These are phyloP conservation scores for Clitopilus passeckerianus DNA, from an alignment of 768 basidiomycete genomes.

Conservation along the genomic window DNA sequence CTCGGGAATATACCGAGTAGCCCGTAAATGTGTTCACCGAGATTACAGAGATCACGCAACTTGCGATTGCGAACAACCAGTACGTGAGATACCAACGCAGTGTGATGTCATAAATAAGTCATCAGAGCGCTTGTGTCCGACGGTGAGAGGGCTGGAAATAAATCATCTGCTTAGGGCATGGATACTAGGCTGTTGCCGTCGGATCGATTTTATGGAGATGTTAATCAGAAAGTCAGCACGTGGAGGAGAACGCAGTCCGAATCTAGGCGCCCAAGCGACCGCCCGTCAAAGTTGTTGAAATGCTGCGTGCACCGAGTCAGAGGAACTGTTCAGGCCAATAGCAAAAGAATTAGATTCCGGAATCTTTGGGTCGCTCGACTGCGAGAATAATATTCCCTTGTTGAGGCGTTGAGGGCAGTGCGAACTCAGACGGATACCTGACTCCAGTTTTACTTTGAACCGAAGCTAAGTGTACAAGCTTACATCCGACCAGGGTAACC, in stretches of 20 bases:
- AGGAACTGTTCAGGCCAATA: neutral
- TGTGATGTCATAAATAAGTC: neutral
- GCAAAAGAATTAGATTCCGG: neutral
- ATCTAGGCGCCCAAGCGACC: neutral
- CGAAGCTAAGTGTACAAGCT: no score
- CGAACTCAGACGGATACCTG: neutral
- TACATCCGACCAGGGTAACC: no score
- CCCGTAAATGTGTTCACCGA: neutral
- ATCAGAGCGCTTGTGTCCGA: neutral
- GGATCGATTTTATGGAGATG: constrained; percentile 1
- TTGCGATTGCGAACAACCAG: neutral
- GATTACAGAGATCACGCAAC: neutral
- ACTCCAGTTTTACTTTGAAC: neutral
- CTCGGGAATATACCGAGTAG: neutral
- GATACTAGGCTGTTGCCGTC: neutral
- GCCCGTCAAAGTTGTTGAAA: neutral
- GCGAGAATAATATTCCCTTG: no score
- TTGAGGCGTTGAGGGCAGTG: no score
- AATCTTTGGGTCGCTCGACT: neutral
- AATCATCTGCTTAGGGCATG: neutral
- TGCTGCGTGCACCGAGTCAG: neutral
- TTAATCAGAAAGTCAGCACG: neutral
- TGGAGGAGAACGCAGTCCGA: neutral
- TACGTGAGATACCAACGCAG: neutral
- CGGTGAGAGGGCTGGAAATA: neutral